These are phyloP conservation scores for Fusarium sp. DNA, from an alignment of 2,329 filamentous ascomycete species.

Conservation along the genomic window DNA sequence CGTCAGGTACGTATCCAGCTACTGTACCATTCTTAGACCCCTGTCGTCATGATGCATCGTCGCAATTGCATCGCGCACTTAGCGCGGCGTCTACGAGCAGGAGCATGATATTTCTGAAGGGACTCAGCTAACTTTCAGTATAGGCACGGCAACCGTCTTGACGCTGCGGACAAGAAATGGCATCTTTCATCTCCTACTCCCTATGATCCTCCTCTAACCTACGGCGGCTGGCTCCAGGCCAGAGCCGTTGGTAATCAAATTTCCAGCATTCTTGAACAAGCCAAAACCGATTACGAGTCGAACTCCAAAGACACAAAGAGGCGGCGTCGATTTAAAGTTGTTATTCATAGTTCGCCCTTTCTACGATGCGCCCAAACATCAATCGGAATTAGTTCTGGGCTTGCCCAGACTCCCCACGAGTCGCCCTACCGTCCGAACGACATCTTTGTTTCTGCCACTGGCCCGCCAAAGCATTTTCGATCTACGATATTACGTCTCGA, in stretches of 20 bases:
- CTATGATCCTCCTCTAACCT: constrained; percentile 95
- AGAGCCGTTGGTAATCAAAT: constrained; percentile 86
- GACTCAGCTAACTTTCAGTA: constrained; percentile 22
- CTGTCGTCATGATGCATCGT: constrained; percentile 41
- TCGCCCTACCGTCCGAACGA: constrained; percentile 50
- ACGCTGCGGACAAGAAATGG: constrained; percentile 95
- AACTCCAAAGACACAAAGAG: constrained; percentile 46
- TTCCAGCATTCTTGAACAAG: constrained; percentile 72
- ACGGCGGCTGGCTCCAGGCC: constrained; percentile 91
- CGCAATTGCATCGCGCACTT: constrained; percentile 32
- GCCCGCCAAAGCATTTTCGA: constrained; percentile 53
- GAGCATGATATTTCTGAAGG: not conserved
- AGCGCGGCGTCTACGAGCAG: constrained; percentile 18
- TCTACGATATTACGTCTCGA: constrained; percentile 82
- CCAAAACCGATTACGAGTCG: constrained; percentile 58
- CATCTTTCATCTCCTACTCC: constrained; percentile 91
- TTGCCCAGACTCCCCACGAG: constrained; percentile 67
- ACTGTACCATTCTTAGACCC: constrained; percentile 21
- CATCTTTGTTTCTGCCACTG: constrained; percentile 50
- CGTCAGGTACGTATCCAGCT: constrained; percentile 52
- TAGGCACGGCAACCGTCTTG: constrained; percentile 91
- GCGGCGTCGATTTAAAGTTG: constrained; percentile 76
- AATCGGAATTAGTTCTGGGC: constrained; percentile 85
- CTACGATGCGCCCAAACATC: constrained; percentile 93
- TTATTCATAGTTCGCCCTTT: constrained; percentile 95